Evolutionary conservation across 495 filamentous ascomycete species (phyloP).

Genomic region (Poronia punctata): DNA sequence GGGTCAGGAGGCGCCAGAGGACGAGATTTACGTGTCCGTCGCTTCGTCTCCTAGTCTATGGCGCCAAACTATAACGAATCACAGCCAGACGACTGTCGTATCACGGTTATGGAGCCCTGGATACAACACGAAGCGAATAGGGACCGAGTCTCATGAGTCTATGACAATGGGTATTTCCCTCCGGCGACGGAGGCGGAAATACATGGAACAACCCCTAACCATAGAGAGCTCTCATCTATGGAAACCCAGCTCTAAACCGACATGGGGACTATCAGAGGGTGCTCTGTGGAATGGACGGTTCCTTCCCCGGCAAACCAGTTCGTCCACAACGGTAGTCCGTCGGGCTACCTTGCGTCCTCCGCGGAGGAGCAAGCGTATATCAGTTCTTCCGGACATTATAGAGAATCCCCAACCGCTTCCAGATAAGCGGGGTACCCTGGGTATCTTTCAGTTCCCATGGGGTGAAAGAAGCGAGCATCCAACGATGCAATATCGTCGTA

Average conservation of each 20-base stretch:
- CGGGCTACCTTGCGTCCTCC: slow-evolving; percentile 39
- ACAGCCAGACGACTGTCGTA: not conserved
- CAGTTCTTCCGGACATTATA: slow-evolving; percentile 48
- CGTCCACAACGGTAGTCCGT: slow-evolving; percentile 14
- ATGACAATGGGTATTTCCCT: slow-evolving; percentile 24
- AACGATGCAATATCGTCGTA: slow-evolving; percentile 29
- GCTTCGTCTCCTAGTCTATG: slow-evolving; percentile 10
- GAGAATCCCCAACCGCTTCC: slow-evolving; percentile 49
- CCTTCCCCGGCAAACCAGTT: slow-evolving; percentile 2
- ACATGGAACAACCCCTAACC: no score
- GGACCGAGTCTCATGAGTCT: slow-evolving; percentile 9
- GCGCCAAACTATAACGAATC: slow-evolving; percentile 10
- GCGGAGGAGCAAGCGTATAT: slow-evolving; percentile 44
- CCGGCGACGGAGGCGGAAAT: no score
- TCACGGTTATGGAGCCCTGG: slow-evolving; percentile 17
- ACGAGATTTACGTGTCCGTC: not conserved
- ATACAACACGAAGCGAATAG: slow-evolving; percentile 11
- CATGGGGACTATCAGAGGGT: not conserved
- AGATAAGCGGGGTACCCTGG: slow-evolving; percentile 43
- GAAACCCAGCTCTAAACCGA: slow-evolving; percentile 25
- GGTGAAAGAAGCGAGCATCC: slow-evolving; percentile 49
- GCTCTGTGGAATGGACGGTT: slow-evolving; percentile 18
- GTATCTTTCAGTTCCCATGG: slow-evolving; percentile 53
- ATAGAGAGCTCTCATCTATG: slow-evolving; percentile 36
- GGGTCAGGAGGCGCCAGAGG: not conserved